phyloP scores from a whole-genome alignment of 2,329 filamentous ascomycete genomes.

The Diplodia sapinea region DNA sequence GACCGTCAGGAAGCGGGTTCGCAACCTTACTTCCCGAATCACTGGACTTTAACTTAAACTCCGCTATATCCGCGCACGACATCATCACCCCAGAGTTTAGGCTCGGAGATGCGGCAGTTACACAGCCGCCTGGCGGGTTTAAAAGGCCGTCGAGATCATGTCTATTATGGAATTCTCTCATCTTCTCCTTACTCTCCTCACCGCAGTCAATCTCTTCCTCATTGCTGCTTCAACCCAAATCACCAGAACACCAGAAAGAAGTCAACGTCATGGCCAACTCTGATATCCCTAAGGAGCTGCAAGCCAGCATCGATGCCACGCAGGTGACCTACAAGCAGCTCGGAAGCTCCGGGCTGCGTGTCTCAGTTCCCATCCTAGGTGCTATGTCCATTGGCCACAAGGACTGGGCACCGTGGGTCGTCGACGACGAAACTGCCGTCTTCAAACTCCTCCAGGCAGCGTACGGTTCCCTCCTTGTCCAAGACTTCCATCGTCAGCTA shows the following conservation, averaged over 20 bases:
- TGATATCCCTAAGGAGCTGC: conserved; percentile 16
- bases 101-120: background rate
- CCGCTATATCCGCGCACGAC: background rate
- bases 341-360: conserved; percentile 61
- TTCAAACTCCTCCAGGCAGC: background rate
- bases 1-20: too few species aligned
- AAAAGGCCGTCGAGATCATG: background rate
- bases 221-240: background rate
- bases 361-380: conserved; percentile 64
- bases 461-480: background rate
- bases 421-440: conserved; percentile 41
- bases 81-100: background rate
- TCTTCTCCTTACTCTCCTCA: background rate
- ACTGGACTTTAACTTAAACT: background rate
- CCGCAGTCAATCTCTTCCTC: background rate
- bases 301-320: conserved; percentile 32
- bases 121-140: background rate
- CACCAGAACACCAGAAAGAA: background rate
- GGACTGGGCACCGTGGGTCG: conserved; percentile 52
- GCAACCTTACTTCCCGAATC: too few species aligned
- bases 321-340: conserved; percentile 51
- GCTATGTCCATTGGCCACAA: conserved; percentile 58
- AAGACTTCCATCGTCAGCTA: background rate
- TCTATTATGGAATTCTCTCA: background rate
- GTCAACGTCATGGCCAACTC: background rate